Base-by-base conservation (phyloP, 2,329 filamentous ascomycete species). In the Domatiomyces catenatus region DNA sequence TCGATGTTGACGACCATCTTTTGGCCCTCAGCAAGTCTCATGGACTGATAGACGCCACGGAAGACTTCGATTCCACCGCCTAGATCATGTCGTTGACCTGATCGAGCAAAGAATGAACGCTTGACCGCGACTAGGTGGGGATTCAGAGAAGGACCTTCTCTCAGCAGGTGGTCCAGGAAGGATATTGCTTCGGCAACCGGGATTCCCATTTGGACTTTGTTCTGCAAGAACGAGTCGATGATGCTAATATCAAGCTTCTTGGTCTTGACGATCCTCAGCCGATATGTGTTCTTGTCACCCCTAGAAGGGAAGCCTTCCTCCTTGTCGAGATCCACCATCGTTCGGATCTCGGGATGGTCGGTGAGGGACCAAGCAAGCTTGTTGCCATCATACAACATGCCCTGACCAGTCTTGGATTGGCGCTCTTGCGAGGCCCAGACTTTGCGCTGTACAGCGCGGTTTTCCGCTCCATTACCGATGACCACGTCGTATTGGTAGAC, bases 121-220 rank as follows among this genome's bases (percentile, higher is more conserved):
- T 87, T 90, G 66, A 95, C 84, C 0, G 79, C 67, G 0, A 82
- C 72, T 60, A 86, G 79, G 17, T 55, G 42, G 3, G 46, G 47
- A 1, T 73, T 68, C 59, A 79, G 69, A 0, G 81, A 82, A 0
- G 92, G 87, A n/a, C 70, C 74, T 64, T 94, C 80, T 3, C 92
- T 85, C 50, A 98, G 72, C 6, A 90, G 71, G 62, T 98, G 92
- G 56, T 98, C 92, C 3, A 95, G 71, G 61, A 95, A 95, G 63
- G 84, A 94, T 65, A 96, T 78, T 12, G 84, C 82, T 61, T 92
- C 85, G 6, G 90, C 74, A 18, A 90, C 80, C 18, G 74, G 69
- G 39, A 77, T 78, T 61, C 83, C 77, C 64, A 84, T 84, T 1
- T 72, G 66, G 18, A 75, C 69, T 52, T 75, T 69, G 46, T 79